phyloP scores from a whole-genome alignment of 2,329 filamentous ascomycete species.

The Penicillium griseofulvum region DNA sequence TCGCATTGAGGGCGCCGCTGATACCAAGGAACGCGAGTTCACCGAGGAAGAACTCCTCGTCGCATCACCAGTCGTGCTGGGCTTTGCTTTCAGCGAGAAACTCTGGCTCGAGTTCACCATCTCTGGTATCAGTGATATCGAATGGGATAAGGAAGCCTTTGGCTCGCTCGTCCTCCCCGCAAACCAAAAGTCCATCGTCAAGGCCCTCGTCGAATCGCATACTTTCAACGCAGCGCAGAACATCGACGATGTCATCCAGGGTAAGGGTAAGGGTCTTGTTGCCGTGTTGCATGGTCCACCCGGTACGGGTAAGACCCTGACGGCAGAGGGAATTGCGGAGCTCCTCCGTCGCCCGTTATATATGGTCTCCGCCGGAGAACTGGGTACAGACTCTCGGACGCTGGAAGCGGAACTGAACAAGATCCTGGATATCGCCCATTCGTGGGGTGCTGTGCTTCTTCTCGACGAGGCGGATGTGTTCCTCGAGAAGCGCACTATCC shows the following conservation, averaged over 20 bases:
- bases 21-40: constrained; percentile 54
- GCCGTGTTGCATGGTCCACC: constrained; percentile 79
- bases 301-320: constrained; percentile 84
- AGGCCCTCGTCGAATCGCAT: constrained; percentile 78
- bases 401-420: constrained; percentile 77
- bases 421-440: constrained; percentile 80
- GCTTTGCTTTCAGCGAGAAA: constrained; percentile 85
- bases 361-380: constrained; percentile 76
- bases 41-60: constrained; percentile 81
- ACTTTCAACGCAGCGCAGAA: constrained; percentile 77
- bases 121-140: constrained; percentile 73
- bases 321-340: constrained; percentile 82
- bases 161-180: constrained; percentile 71
- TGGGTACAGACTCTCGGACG: constrained; percentile 71
- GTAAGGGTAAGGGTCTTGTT: constrained; percentile 83
- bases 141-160: constrained; percentile 82
- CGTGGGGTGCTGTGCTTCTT: constrained; percentile 80
- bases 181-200: constrained; percentile 67
- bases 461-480: constrained; percentile 85
- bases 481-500: constrained; percentile 76
- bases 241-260: constrained; percentile 78
- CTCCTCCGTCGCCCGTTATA: constrained; percentile 78
- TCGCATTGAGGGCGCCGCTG: constrained; percentile 44
- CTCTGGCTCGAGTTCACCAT: constrained; percentile 87
- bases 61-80: constrained; percentile 78